phyloP scores from a whole-genome alignment of 768 basidiomycete genomes.

The Pholiota microspora region DNA sequence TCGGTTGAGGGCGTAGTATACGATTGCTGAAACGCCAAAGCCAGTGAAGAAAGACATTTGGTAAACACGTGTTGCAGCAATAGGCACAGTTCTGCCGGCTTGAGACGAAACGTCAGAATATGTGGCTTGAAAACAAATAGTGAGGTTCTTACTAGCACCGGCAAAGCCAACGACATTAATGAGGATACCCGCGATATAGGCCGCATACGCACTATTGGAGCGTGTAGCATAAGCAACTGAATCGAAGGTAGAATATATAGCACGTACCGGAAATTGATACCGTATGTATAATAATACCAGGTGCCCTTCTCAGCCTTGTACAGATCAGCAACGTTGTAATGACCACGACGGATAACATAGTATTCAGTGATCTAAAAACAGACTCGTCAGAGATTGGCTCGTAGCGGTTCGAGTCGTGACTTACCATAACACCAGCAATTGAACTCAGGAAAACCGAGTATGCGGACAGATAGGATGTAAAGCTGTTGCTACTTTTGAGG shows the following conservation, averaged over 20 bases:
- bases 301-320: slow-evolving; percentile 55
- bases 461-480: slow-evolving; percentile 79
- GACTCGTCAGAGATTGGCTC: not conserved
- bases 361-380: slow-evolving; percentile 67
- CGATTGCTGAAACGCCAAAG: slow-evolving; percentile 62
- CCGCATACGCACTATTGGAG: slow-evolving; percentile 51
- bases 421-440: slow-evolving; percentile 77
- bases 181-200: slow-evolving; percentile 71
- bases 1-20: slow-evolving; percentile 60
- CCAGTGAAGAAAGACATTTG: slow-evolving; percentile 85
- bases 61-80: slow-evolving; percentile 72
- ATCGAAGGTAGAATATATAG: not conserved
- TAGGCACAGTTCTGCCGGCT: slow-evolving; percentile 61
- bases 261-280: slow-evolving; percentile 66
- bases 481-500: slow-evolving; percentile 68
- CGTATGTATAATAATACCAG: slow-evolving; percentile 77
- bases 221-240: not conserved
- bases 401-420: slow-evolving; percentile 15
- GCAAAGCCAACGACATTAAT: slow-evolving; percentile 84
- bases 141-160: slow-evolving; percentile 56
- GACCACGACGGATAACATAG: slow-evolving; percentile 69
- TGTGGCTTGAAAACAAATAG: not conserved
- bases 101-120: slow-evolving; percentile 4
- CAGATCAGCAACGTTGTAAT: slow-evolving; percentile 69
- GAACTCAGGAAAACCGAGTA: slow-evolving; percentile 82